Conservation (phyloP, 1,139 yeast species). For the Sugiyamaella xylanicola region DNA sequence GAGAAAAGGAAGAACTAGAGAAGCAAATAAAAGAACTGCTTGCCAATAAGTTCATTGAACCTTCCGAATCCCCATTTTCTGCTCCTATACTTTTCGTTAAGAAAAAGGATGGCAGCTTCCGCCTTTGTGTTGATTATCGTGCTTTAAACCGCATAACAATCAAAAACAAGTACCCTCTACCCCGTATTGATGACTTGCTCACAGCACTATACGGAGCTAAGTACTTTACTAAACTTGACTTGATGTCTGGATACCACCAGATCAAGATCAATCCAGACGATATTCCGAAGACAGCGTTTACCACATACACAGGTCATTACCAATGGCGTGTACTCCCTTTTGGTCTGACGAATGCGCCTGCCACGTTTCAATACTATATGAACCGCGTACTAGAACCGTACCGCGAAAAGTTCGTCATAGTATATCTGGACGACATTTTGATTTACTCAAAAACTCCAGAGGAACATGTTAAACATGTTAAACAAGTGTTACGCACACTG, state of each 20-base stretch:
- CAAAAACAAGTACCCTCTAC: background rate
- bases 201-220: background rate
- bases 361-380: slow-evolving; percentile 3
- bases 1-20: background rate
- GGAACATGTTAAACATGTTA: background rate
- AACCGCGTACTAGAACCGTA: background rate
- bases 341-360: slow-evolving; percentile 26
- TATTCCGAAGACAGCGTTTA: slow-evolving; percentile 12
- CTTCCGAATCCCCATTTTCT: background rate
- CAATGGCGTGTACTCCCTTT: slow-evolving; percentile 16
- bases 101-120: background rate
- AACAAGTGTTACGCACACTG: background rate
- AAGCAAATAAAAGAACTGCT: background rate
- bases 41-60: background rate
- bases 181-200: background rate
- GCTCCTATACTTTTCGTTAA: slow-evolving; percentile 1
- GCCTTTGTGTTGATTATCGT: slow-evolving; percentile 3
- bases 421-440: background rate
- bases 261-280: background rate
- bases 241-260: background rate
- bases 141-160: background rate
- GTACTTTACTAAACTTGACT: background rate
- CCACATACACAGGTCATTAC: slow-evolving; percentile 8
- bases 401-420: background rate
- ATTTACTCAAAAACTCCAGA: background rate